phyloP scores from a whole-genome alignment of 768 basidiomycete species.

The Amanita inopinata region DNA sequence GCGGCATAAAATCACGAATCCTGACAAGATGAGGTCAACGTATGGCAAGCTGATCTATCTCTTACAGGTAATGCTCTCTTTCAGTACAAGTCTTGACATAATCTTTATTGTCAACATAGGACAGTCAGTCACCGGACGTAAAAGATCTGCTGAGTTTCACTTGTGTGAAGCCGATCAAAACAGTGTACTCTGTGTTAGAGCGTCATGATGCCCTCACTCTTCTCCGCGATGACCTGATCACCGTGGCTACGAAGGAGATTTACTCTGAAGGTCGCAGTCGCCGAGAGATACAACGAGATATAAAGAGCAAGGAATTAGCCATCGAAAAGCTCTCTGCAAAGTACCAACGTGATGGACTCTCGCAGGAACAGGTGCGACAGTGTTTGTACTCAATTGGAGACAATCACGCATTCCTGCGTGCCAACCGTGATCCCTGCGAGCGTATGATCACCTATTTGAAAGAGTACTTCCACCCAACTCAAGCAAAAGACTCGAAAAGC shows the following conservation, averaged over 20 bases:
- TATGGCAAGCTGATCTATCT: conserved; percentile 83
- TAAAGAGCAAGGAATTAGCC: conserved; percentile 76
- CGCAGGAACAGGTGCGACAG: conserved; percentile 61
- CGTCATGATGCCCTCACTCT: conserved; percentile 53
- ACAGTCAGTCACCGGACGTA: conserved; percentile 79
- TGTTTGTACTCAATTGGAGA: conserved; percentile 86
- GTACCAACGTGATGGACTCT: conserved; percentile 48
- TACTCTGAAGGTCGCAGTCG: conserved; percentile 61
- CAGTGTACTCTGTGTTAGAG: conserved; percentile 61
- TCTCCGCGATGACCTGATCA: conserved; percentile 68
- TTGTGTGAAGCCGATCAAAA: conserved; percentile 69
- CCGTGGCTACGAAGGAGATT: conserved; percentile 76
- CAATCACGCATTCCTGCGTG: conserved; percentile 80
- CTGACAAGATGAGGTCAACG: conserved; percentile 84
- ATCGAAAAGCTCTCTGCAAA: conserved; percentile 64
- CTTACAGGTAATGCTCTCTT: conserved; percentile 46
- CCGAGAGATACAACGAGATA: conserved; percentile 76
- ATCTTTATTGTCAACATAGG: conserved; percentile 32
- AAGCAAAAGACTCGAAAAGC: conserved; percentile 49
- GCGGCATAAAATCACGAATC: conserved; percentile 87
- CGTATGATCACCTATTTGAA: conserved; percentile 72
- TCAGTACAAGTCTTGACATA: neutral
- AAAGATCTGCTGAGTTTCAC: conserved; percentile 72
- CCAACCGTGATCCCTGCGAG: conserved; percentile 84
- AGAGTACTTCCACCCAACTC: conserved; percentile 66